These are phyloP conservation scores for Colletotrichum acutatum DNA, from an alignment of 2,329 filamentous ascomycete genomes.

Conservation along the genomic window DNA sequence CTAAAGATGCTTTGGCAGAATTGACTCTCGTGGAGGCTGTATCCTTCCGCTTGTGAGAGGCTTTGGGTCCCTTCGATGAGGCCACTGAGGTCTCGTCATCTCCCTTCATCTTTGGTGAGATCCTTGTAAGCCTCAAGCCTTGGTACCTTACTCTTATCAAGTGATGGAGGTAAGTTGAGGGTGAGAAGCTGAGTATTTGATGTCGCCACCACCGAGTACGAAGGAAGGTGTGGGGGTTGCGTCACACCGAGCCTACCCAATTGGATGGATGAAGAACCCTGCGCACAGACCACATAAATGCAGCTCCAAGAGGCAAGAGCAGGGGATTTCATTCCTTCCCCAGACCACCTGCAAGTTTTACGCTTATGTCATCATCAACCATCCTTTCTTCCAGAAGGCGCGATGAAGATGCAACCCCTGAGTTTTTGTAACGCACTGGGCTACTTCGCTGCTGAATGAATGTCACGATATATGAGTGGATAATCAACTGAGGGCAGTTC, in stretches of 20 bases:
- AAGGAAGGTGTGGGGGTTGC: neutral
- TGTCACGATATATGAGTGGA: too few relatives aligned
- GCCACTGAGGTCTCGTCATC: neutral
- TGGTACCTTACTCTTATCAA: neutral
- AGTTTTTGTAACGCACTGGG: too few relatives aligned
- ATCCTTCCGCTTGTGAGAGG: neutral
- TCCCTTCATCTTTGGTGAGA: neutral
- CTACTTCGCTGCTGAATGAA: too few relatives aligned
- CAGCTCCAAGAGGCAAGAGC: neutral
- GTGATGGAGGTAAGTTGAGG: neutral
- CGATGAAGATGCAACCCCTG: too few relatives aligned
- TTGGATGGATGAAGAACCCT: neutral
- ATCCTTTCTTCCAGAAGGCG: neutral
- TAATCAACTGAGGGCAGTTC: too few relatives aligned
- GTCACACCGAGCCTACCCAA: neutral
- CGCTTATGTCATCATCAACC: neutral
- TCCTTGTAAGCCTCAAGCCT: neutral
- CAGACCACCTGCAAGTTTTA: neutral
- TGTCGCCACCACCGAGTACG: neutral
- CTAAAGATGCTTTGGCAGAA: neutral
- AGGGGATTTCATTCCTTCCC: neutral
- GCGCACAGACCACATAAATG: neutral
- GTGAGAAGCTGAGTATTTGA: neutral
- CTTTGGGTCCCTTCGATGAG: neutral
- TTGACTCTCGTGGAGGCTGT: neutral